Evolutionary conservation across 495 filamentous ascomycete genomes (phyloP).

Genomic region (Arthonia radiata): DNA sequence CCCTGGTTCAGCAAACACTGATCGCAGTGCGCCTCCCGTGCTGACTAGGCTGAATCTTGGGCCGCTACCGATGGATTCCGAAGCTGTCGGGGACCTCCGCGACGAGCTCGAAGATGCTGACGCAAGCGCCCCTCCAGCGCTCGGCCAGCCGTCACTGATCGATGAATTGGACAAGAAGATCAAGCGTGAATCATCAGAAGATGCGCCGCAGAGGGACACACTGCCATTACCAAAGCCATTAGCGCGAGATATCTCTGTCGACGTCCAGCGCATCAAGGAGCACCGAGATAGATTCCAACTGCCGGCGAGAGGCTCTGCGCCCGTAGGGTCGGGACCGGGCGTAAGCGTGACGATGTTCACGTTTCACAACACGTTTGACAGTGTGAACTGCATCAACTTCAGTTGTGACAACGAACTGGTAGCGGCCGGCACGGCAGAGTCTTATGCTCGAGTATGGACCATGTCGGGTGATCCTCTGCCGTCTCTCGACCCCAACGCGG

Average conservation of each 20-base stretch:
- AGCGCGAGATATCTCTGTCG: conserved; percentile 72
- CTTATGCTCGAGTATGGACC: conserved; percentile 84
- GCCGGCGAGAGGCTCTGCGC: conserved; percentile 45
- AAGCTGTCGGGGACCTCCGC: conserved; percentile 54
- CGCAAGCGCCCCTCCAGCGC: conserved; percentile 34
- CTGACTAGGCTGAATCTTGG: conserved; percentile 46
- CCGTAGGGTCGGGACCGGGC: conserved; percentile 53
- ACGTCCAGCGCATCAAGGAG: conserved; percentile 85
- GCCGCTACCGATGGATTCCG: conserved; percentile 50
- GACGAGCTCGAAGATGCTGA: conserved; percentile 68
- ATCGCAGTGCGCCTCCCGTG: conserved; percentile 32
- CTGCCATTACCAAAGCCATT: conserved; percentile 68
- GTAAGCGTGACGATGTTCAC: conserved; percentile 88
- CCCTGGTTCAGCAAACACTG: conserved; percentile 56
- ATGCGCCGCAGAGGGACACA: conserved; percentile 48
- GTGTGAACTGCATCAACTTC: conserved; percentile 77
- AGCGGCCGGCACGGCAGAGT: conserved; percentile 71
- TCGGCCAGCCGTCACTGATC: conserved; percentile 38
- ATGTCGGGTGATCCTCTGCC: conserved; percentile 49
- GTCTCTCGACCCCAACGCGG: conserved; percentile 14
- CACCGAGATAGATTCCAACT: conserved; percentile 75
- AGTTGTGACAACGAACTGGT: conserved; percentile 67
- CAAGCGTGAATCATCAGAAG: conserved; percentile 72
- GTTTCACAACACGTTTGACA: conserved; percentile 83
- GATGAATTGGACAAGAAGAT: conserved; percentile 64